Base-by-base conservation (phyloP, 2,329 filamentous ascomycete species). In the Xylariaceae sp. region DNA sequence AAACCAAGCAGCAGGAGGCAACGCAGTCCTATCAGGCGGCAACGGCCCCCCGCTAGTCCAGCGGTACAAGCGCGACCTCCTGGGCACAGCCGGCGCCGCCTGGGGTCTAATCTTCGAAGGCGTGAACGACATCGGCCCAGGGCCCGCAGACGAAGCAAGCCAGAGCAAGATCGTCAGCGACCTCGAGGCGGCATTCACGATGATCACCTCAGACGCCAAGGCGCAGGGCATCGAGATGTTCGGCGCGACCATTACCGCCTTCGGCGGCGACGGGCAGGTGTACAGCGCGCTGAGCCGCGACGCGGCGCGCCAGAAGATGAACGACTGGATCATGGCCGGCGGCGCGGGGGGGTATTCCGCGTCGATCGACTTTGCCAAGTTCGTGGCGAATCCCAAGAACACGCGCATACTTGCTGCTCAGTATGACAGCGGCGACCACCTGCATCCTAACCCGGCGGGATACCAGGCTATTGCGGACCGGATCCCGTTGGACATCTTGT, bases 1-100 rank as follows among this genome's bases (percentile, higher is more conserved):
- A 58, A 87, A 88, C 70, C 80, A 87, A 68, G 85, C 84, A 1
- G 84, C 84, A 1, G 85, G 85, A 42, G 85, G 85, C n/a, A 88
- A 88, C 67, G 72, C 82, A 0, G 76, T 88, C 2, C 75, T 88
- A 0, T 70, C 71, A 9, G 83, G 85, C 48, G 80, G 84, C 0
- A 73, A 86, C 0, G 84, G 85, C 0, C 85, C 85, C 2, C 81
- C 80, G 36, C 76, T 81, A 0, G 70, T 86, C 30, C 72, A 76
- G 39, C 79, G 84, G 4, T 77, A 87, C 57, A 78, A 85, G 63
- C 77, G 84, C n/a, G 85, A 88, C 63, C 78, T 85, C 1, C 73
- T 88, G 1, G 67, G 77, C 0, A 79, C 82, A 30, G 73, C 78
- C 0, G 80, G 80, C 3, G 77, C 83, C 2, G 74, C 74, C 60